phyloP scores from a whole-genome alignment of 2,329 filamentous ascomycete genomes.

The Colletotrichum brevisporum region DNA sequence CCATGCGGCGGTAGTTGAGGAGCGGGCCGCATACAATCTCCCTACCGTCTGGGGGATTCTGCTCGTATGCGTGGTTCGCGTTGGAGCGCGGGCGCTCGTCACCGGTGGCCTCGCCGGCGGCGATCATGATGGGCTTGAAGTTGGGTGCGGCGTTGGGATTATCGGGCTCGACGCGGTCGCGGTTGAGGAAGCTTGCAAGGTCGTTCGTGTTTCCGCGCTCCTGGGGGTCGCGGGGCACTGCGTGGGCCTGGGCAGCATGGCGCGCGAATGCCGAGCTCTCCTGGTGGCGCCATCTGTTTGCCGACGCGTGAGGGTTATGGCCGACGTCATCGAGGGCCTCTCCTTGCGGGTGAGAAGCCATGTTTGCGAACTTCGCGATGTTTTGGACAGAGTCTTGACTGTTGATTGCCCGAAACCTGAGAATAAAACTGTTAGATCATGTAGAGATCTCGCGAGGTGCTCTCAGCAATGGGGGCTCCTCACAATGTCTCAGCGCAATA shows the following conservation, averaged over 20 bases:
- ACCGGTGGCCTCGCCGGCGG: constrained; percentile 53
- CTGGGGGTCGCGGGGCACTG: constrained; percentile 57
- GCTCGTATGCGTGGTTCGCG: constrained; percentile 36
- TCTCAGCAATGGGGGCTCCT: constrained; percentile 30
- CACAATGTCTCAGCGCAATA: constrained; percentile 38
- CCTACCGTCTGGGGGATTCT: constrained; percentile 58
- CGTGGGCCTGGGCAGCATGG: constrained; percentile 55
- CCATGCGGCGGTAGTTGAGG: constrained; percentile 84
- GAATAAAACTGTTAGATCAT: constrained; percentile 23
- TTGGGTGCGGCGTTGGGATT: constrained; percentile 49
- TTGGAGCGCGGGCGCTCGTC: constrained; percentile 41
- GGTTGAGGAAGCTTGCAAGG: constrained; percentile 70
- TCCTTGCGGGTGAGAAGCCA: constrained; percentile 44
- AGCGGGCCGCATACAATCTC: constrained; percentile 81
- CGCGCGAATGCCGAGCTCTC: constrained; percentile 71
- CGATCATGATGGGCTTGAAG: constrained; percentile 66
- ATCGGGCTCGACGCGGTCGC: constrained; percentile 63
- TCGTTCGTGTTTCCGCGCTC: constrained; percentile 61
- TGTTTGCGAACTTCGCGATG: constrained; percentile 21
- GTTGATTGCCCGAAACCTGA: constrained; percentile 47
- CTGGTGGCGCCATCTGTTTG: constrained; percentile 74
- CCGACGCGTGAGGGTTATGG: constrained; percentile 69
- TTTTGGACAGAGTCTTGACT: neutral
- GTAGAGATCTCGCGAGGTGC: neutral
- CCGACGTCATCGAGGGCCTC: constrained; percentile 50